phyloP scores from a whole-genome alignment of 495 filamentous ascomycete genomes.

The Aspergillus haitiensis region DNA sequence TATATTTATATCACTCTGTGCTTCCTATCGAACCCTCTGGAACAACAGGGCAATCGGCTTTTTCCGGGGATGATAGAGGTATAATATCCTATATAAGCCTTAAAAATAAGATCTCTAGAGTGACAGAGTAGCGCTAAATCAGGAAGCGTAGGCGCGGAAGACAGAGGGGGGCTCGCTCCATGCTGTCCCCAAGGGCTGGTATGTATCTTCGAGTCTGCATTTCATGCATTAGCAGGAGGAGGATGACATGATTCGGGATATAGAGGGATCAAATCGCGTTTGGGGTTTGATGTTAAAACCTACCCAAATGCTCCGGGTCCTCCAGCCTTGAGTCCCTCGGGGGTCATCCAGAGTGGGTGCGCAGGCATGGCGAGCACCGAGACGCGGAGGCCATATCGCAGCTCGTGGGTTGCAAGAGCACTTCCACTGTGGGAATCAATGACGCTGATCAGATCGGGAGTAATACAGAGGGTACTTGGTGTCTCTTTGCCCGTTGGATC shows the following conservation, averaged over 20 bases:
- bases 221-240: not conserved
- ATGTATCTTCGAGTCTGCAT: not conserved
- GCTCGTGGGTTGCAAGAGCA: not conserved
- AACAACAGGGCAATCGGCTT: too few species aligned
- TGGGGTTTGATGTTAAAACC: not conserved
- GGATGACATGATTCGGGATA: not conserved
- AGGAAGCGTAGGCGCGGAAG: not conserved
- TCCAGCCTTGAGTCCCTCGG: not conserved
- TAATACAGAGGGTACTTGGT: not conserved
- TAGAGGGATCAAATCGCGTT: too few species aligned
- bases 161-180: not conserved
- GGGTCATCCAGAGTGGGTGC: not conserved
- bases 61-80: too few species aligned
- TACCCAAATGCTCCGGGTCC: not conserved
- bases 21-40: too few species aligned
- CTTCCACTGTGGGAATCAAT: not conserved
- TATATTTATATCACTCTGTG: too few species aligned
- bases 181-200: not conserved
- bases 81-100: too few species aligned
- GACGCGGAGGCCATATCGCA: not conserved
- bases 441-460: not conserved
- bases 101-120: too few species aligned
- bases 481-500: not conserved
- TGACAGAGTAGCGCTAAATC: too few species aligned
- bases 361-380: not conserved